Evolutionary conservation across 179 eudicot species (phyloP).

Genomic region (Sideroxylon spinosum): DNA sequence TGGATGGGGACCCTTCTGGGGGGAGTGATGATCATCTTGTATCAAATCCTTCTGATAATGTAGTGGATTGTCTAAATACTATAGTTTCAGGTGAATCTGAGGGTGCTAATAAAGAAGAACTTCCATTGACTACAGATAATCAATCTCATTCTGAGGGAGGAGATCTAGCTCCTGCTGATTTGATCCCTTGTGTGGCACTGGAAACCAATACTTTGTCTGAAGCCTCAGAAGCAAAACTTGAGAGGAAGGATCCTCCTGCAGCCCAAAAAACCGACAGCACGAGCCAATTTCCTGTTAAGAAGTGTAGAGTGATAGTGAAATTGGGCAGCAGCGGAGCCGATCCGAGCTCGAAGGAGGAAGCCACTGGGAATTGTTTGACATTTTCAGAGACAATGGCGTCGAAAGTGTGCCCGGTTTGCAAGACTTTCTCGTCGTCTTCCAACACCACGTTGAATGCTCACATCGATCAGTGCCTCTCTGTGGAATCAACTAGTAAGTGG

Average conservation of each 20-base stretch:
- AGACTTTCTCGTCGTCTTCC: slow-evolving; percentile 72
- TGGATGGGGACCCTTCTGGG: slow-evolving; percentile 27
- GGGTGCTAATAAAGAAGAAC: slow-evolving; percentile 32
- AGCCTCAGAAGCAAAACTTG: slow-evolving; percentile 31
- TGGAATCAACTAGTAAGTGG: slow-evolving; percentile 48
- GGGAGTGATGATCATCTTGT: slow-evolving; percentile 20
- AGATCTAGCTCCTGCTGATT: slow-evolving; percentile 39
- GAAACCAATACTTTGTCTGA: slow-evolving; percentile 26
- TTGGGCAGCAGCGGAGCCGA: slow-evolving; percentile 28
- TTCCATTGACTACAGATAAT: slow-evolving; percentile 28
- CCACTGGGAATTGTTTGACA: slow-evolving; percentile 30
- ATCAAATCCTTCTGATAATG: slow-evolving; percentile 17
- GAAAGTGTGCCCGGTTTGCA: slow-evolving; percentile 88
- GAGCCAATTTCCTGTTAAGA: slow-evolving; percentile 38
- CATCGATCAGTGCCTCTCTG: slow-evolving; percentile 90
- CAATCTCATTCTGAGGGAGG: slow-evolving; percentile 41
- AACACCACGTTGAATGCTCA: slow-evolving; percentile 96
- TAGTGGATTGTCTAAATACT: slow-evolving; percentile 26
- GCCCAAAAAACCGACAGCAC: slow-evolving; percentile 33
- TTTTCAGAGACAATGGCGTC: slow-evolving; percentile 54
- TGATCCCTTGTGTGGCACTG: slow-evolving; percentile 20
- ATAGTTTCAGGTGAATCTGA: slow-evolving; percentile 31
- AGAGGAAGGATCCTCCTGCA: slow-evolving; percentile 31
- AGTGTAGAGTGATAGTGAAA: slow-evolving; percentile 49
- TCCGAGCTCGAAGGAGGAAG: slow-evolving; percentile 37